These are phyloP conservation scores for Afroboletus lepidellus DNA, from an alignment of 1,284 basidiomycete genomes.

Conservation along the genomic window DNA sequence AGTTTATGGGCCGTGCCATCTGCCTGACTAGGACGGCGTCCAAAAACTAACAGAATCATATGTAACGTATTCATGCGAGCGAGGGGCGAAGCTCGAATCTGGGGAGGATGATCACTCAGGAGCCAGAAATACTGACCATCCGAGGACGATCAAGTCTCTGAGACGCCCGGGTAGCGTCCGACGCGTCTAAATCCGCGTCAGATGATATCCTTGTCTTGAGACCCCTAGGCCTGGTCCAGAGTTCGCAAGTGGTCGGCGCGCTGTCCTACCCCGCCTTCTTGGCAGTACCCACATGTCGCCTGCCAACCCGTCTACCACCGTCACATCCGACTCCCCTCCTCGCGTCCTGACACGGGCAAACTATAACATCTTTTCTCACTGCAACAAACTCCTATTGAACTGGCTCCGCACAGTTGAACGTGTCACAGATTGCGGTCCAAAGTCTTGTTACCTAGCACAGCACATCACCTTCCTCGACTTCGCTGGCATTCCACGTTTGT, in stretches of 20 bases:
- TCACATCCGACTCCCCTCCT: constrained; percentile 29
- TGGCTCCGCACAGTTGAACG: no score
- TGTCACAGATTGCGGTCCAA: no score
- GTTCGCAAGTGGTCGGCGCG: background rate
- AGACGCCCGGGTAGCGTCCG: constrained; percentile 11
- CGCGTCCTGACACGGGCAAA: no score
- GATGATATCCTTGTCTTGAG: constrained; percentile 4
- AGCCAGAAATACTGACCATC: constrained; percentile 16
- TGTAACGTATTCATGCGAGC: no score
- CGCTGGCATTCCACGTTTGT: no score
- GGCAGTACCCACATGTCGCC: constrained; percentile 1
- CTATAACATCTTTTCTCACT: no score
- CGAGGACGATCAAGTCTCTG: constrained; percentile 4
- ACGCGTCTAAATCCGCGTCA: constrained; percentile 25
- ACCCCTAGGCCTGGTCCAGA: constrained; percentile 19
- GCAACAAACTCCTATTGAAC: no score
- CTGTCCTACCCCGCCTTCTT: constrained; percentile 10
- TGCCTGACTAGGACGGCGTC: no score
- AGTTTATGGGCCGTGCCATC: no score
- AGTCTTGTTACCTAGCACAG: no score
- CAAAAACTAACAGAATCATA: no score
- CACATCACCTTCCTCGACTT: no score
- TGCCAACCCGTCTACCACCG: constrained; percentile 29
- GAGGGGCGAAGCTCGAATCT: constrained; percentile 10
- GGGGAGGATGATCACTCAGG: constrained; percentile 1